Conservation (phyloP, 352 stramenopile genomes). For the Phytophthora europaea region DNA sequence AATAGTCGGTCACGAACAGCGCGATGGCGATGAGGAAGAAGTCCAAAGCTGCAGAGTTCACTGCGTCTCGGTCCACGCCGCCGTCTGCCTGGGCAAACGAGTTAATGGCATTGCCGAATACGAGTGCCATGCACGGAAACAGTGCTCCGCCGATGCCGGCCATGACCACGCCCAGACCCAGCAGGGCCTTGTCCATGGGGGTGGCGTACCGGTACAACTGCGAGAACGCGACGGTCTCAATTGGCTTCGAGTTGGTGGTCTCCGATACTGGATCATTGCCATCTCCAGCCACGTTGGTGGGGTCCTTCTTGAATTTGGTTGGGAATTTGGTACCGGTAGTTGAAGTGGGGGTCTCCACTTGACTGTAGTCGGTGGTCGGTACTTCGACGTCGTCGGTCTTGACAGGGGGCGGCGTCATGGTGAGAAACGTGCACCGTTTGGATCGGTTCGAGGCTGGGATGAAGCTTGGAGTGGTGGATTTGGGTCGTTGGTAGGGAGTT, state of each 20-base stretch:
- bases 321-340: neutral
- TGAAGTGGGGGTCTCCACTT: neutral
- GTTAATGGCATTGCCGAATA: conserved; percentile 51
- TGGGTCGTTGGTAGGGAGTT: no score
- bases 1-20: conserved; percentile 51
- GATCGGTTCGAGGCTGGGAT: neutral
- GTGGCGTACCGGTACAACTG: no score
- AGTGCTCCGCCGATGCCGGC: conserved; percentile 19
- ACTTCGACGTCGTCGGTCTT: neutral
- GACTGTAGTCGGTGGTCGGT: neutral
- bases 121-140: conserved; percentile 55
- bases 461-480: neutral
- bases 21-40: conserved; percentile 43
- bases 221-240: neutral
- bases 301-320: neutral
- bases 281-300: neutral
- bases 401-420: neutral
- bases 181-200: no score
- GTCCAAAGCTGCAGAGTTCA: conserved; percentile 42
- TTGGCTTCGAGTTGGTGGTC: conserved; percentile 54
- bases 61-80: conserved; percentile 28
- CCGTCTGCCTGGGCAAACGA: conserved; percentile 33
- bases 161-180: no score
- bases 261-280: neutral
- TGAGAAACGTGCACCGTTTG: neutral